These are phyloP conservation scores for Aspergillus sclerotialis DNA, from an alignment of 2,329 filamentous ascomycete genomes.

Conservation along the genomic window DNA sequence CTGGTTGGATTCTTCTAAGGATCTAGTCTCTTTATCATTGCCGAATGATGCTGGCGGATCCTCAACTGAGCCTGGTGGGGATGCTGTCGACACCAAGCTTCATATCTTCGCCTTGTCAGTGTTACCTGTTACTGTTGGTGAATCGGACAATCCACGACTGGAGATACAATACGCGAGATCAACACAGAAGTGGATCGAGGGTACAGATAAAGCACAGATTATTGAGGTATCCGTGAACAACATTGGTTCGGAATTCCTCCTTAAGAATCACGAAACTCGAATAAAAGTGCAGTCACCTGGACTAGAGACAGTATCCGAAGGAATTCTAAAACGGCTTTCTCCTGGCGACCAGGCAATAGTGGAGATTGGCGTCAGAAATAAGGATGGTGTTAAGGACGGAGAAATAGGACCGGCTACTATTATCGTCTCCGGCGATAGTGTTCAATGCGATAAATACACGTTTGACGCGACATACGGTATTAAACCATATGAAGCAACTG, in stretches of 20 bases:
- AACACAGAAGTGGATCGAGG: conserved; percentile 35
- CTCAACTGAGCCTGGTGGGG: conserved; percentile 14
- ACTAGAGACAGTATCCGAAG: conserved; percentile 26
- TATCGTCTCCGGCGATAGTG: conserved; percentile 16
- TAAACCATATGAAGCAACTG: conserved; percentile 24
- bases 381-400: conserved; percentile 20
- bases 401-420: conserved; percentile 24
- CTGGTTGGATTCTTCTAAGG: conserved; percentile 34
- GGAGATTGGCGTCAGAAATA: conserved; percentile 30
- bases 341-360: conserved; percentile 34
- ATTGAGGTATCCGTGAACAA: conserved; percentile 33
- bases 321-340: conserved; percentile 31
- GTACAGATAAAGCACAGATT: conserved; percentile 33
- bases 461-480: conserved; percentile 33
- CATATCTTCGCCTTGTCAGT: conserved; percentile 36
- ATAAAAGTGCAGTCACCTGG: conserved; percentile 27
- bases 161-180: conserved; percentile 35
- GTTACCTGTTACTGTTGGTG: conserved; percentile 16
- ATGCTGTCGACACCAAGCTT: conserved; percentile 19
- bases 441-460: conserved; percentile 14
- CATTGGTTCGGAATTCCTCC: conserved; percentile 25
- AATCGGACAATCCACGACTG: conserved; percentile 7
- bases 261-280: conserved; percentile 27
- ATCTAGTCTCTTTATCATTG: conserved; percentile 27
- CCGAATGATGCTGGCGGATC: conserved; percentile 30